Conservation (phyloP, 2,329 filamentous ascomycete species). For the Colletotrichum brevisporum region DNA sequence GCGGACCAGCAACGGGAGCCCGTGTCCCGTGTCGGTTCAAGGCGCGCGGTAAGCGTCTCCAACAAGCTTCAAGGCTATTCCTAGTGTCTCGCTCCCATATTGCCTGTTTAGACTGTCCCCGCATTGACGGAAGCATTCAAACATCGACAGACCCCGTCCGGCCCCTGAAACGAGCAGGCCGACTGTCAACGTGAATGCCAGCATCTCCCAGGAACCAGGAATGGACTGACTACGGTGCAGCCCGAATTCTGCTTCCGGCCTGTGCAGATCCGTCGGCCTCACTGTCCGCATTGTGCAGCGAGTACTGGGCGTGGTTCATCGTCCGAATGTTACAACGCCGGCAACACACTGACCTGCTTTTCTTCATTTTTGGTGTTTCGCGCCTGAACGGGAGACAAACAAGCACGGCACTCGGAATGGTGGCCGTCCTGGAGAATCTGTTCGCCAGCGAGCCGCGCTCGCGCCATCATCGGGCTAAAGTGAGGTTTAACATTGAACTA, state of each 20-base stretch:
- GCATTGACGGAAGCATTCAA: constrained; percentile 21
- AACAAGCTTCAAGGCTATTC: constrained; percentile 4
- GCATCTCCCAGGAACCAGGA: constrained; percentile 16
- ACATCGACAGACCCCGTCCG: constrained; percentile 6
- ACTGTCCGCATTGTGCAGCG: not conserved
- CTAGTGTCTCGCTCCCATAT: not conserved
- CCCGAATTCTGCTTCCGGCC: not conserved
- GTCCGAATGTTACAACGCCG: constrained; percentile 4
- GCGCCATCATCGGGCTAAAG: not conserved
- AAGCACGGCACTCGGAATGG: not conserved
- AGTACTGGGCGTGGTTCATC: not conserved
- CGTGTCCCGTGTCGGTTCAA: constrained; percentile 6
- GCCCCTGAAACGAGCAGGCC: constrained; percentile 22
- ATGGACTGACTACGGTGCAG: too few species aligned
- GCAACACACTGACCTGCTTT: constrained; percentile 15
- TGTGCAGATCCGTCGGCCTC: constrained; percentile 8
- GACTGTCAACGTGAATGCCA: not conserved
- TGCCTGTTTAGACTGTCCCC: not conserved
- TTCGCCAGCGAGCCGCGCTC: constrained; percentile 25
- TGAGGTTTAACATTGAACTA: not conserved
- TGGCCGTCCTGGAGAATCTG: not conserved
- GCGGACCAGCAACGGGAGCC: constrained; percentile 12
- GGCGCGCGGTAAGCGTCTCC: constrained; percentile 28
- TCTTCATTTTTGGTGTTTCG: not conserved
- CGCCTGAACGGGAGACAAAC: not conserved